Evolutionary conservation across 202 grass and related monocot species (phyloP), one percentile per base, ranked within the genome.

Genomic region (Schoenoplectus triqueter): DNA sequence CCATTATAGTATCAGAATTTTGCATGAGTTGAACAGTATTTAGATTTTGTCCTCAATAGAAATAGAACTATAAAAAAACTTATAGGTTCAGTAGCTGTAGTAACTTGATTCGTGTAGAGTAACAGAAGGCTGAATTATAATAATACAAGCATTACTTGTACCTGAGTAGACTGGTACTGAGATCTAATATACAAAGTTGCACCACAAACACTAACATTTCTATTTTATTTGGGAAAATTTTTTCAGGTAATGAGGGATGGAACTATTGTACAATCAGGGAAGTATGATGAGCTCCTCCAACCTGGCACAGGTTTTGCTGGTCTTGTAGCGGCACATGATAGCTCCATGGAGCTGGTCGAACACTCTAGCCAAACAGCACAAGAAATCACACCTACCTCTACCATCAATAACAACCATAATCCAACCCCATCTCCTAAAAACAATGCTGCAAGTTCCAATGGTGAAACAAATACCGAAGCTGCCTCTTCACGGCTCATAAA

Each of bases 291-390:
- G 69, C 85, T 99, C 63, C 89, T 99, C 40, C 4, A 85, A 31
- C 2, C 55, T 1, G 96, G 89, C n/a, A 72, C 91, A 0, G 91
- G 95, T 68, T 99, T 99, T 4, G 93, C 93, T 5, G 88, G 86
- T 4, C 93, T 99, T 6, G 96, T 95, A 0, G 96, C 90, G 3
- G 96, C 96, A 55, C 96, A 95, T 84, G 91, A 99, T 79, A 95
- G 91, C 86, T 95, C 96, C 55, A 99, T 99, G 96, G 96, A 99
- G 66, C 93, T 95, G 17, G 96, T 99, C 3, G 96, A 99, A 42
- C 77, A 88, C 76, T 91, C 81, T 73, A 45, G 84, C 85, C 50
- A 69, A 81, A 5, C 70, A 41, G 9, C 20, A 65, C 2, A 72
- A 84, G 39, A 60, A 72, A 83, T 83, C 64, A 83, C 20, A 20